phyloP scores from a whole-genome alignment of 768 basidiomycete genomes.

The Pulveroboletus frians region DNA sequence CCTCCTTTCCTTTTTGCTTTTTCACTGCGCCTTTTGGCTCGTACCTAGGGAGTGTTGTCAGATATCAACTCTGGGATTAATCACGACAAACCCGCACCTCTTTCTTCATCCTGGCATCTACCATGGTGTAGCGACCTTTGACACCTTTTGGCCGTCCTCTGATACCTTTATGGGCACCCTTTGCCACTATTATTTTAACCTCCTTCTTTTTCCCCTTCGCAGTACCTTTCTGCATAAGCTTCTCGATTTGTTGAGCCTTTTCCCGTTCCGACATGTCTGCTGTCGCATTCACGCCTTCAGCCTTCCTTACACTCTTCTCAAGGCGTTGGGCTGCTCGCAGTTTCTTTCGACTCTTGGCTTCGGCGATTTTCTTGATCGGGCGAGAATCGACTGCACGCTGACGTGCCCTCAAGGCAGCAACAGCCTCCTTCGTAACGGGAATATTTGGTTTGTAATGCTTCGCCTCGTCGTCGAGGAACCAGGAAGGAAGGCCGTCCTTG shows the following conservation, averaged over 20 bases:
- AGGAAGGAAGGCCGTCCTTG: conserved; percentile 87
- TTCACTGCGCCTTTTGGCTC: conserved; percentile 75
- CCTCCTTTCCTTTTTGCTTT: conserved; percentile 59
- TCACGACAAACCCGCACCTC: conserved; percentile 44
- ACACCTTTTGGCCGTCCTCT: conserved; percentile 94
- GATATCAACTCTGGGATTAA: background rate
- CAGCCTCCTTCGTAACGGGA: conserved; percentile 95
- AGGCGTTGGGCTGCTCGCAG: conserved; percentile 77
- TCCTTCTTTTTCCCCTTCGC: conserved; percentile 70
- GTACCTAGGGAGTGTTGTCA: conserved; percentile 44
- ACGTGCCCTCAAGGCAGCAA: conserved; percentile 77
- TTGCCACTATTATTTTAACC: conserved; percentile 86
- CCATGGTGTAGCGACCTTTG: conserved; percentile 93
- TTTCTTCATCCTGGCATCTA: conserved; percentile 90
- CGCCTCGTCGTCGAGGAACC: conserved; percentile 97
- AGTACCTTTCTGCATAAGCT: conserved; percentile 78
- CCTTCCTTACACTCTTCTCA: conserved; percentile 93
- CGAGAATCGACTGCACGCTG: conserved; percentile 93
- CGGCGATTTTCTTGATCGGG: conserved; percentile 98
- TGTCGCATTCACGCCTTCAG: conserved; percentile 85
- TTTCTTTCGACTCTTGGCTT: conserved; percentile 97
- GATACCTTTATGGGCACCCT: conserved; percentile 81
- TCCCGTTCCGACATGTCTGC: conserved; percentile 91
- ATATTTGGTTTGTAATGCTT: conserved; percentile 92
- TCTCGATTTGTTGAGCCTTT: conserved; percentile 91